phyloP scores from a whole-genome alignment of 306 rosid species.

The Oxytropis ochrocephala region DNA sequence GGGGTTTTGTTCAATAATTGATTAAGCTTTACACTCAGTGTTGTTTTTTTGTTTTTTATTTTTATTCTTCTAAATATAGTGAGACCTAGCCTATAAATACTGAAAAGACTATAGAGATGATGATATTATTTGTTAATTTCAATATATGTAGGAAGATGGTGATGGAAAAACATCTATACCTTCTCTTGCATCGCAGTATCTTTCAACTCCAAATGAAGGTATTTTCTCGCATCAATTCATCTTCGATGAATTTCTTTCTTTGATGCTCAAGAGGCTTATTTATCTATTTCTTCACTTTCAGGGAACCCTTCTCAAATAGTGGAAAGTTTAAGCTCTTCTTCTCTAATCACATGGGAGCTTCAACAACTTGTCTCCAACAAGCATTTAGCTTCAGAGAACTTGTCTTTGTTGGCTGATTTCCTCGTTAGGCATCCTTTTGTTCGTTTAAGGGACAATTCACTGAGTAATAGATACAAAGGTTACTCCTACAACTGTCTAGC shows the following conservation, averaged over 20 bases:
- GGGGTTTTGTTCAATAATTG: no score
- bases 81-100: no score
- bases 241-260: neutral
- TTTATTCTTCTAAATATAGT: no score
- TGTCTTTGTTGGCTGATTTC: slow-evolving; percentile 4
- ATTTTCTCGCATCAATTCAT: neutral
- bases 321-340: neutral
- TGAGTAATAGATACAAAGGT: neutral
- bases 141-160: neutral
- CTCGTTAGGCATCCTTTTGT: neutral
- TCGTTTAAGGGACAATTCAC: neutral
- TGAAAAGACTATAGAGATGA: no score
- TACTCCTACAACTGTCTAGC: neutral
- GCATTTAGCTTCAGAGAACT: neutral
- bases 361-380: neutral
- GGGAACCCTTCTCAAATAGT: neutral
- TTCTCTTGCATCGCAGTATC: neutral
- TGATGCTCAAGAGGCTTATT: neutral
- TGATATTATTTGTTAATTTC: neutral
- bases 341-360: neutral
- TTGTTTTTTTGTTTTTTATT: no score
- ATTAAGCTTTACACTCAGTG: no score
- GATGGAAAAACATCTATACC: neutral
- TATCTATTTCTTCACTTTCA: neutral
- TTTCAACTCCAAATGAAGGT: neutral